These are phyloP conservation scores for Nyssa sinensis DNA, from an alignment of 148 eudicot species.

Conservation along the genomic window DNA sequence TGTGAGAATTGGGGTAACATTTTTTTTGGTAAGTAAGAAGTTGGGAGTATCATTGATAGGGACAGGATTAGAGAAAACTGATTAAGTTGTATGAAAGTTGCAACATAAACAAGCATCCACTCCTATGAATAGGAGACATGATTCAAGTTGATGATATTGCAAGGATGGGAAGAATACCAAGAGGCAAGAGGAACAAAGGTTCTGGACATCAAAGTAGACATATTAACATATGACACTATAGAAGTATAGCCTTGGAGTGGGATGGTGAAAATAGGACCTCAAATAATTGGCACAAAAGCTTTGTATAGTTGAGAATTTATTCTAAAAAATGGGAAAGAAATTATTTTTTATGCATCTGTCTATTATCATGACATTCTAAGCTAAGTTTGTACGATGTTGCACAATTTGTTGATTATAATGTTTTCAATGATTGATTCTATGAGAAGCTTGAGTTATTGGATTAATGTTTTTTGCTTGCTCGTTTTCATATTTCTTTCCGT, in stretches of 20 bases:
- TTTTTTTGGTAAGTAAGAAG: too few species aligned
- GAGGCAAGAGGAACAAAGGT: too few species aligned
- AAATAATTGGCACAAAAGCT: not conserved
- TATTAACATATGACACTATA: not conserved
- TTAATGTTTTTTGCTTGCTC: not conserved
- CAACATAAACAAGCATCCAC: too few species aligned
- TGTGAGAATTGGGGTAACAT: too few species aligned
- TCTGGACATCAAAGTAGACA: too few species aligned
- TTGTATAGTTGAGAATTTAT: not conserved
- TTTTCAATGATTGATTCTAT: conserved; percentile 9
- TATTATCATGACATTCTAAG: not conserved
- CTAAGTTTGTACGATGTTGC: not conserved
- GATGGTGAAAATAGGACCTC: not conserved
- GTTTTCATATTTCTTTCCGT: not conserved
- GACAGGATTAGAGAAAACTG: too few species aligned
- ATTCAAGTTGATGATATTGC: too few species aligned
- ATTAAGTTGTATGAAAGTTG: too few species aligned
- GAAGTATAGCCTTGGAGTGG: not conserved
- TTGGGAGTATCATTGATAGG: too few species aligned
- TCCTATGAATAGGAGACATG: too few species aligned
- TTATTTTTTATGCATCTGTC: not conserved
- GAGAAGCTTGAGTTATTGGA: not conserved
- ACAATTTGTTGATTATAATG: not conserved
- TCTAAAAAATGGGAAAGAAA: not conserved
- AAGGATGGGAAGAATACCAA: too few species aligned